phyloP scores from a whole-genome alignment of 306 rosid genomes.

The Gleditsia sinensis region DNA sequence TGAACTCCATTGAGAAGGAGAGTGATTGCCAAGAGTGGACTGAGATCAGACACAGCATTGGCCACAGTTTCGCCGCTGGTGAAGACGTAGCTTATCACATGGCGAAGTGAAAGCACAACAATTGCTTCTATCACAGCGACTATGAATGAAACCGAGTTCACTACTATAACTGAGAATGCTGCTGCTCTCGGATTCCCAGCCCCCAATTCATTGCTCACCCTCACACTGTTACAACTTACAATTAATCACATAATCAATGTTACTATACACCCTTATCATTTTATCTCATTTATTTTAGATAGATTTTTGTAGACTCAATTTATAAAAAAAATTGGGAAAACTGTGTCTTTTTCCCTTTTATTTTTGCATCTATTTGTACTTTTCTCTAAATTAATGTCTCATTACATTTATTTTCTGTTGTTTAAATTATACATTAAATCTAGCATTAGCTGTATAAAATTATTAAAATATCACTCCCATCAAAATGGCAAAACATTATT shows the following conservation, averaged over 20 bases:
- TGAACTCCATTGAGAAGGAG: constrained; percentile 74
- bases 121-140: constrained; percentile 51
- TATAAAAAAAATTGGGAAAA: too few relatives aligned
- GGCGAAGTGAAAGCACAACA: constrained; percentile 51
- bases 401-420: too few relatives aligned
- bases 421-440: too few relatives aligned
- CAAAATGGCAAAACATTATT: too few relatives aligned
- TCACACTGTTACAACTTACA: background rate
- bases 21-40: constrained; percentile 58
- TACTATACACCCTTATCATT: too few relatives aligned
- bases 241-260: background rate
- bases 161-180: constrained; percentile 54
- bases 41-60: constrained; percentile 58
- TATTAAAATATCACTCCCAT: too few relatives aligned
- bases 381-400: too few relatives aligned
- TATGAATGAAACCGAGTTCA: constrained; percentile 42
- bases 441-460: too few relatives aligned
- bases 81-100: constrained; percentile 68
- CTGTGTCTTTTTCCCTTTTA: too few relatives aligned
- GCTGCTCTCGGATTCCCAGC: constrained; percentile 74
- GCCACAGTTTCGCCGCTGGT: constrained; percentile 64
- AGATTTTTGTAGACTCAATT: too few relatives aligned
- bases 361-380: too few relatives aligned
- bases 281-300: too few relatives aligned
- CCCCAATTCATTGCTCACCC: constrained; percentile 54